Percentiles rank a stretch among this genome's conserved stretches.
phyloP scores from a whole-genome alignment of 2,329 filamentous ascomycete genomes.

The Neonectria ditissima region DNA sequence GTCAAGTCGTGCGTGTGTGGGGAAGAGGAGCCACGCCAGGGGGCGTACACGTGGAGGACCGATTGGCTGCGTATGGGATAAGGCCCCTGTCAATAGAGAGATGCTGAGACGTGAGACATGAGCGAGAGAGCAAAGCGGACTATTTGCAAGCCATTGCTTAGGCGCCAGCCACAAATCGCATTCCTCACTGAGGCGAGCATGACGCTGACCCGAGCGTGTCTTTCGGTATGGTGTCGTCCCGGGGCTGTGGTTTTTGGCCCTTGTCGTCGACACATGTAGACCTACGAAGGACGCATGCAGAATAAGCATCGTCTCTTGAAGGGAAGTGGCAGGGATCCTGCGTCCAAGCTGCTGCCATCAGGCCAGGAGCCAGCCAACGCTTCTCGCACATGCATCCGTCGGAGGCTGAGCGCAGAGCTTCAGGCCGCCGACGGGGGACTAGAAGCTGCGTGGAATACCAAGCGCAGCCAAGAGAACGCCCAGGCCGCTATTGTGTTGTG shows the following conservation, averaged over 20 bases:
- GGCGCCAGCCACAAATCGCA: slow-evolving; percentile 4
- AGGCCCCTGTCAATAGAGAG: slow-evolving; percentile 13
- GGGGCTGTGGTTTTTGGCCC: slow-evolving; percentile 11
- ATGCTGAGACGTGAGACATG: slow-evolving; percentile 1
- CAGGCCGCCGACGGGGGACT: background rate
- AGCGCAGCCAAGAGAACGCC: slow-evolving; percentile 8
- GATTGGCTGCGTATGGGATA: slow-evolving; percentile 28
- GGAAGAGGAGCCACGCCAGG: slow-evolving; percentile 15
- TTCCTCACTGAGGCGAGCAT: slow-evolving; percentile 19
- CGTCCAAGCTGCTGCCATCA: background rate
- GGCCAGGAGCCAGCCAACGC: background rate
- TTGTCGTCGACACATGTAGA: slow-evolving; percentile 6
- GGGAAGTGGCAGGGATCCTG: background rate
- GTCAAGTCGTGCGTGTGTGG: slow-evolving; percentile 10
- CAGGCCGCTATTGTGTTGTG: slow-evolving; percentile 7
- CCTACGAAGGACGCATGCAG: background rate
- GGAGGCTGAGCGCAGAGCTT: background rate
- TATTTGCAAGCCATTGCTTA: background rate
- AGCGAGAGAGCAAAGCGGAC: background rate
- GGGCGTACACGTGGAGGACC: slow-evolving; percentile 28
- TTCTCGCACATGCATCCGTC: background rate
- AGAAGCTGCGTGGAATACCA: slow-evolving; percentile 20
- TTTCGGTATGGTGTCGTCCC: slow-evolving; percentile 11
- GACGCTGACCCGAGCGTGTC: background rate
- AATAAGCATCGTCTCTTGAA: background rate